These are phyloP conservation scores for Clausena lansium DNA, from an alignment of 345 rosid genomes.

Conservation along the genomic window DNA sequence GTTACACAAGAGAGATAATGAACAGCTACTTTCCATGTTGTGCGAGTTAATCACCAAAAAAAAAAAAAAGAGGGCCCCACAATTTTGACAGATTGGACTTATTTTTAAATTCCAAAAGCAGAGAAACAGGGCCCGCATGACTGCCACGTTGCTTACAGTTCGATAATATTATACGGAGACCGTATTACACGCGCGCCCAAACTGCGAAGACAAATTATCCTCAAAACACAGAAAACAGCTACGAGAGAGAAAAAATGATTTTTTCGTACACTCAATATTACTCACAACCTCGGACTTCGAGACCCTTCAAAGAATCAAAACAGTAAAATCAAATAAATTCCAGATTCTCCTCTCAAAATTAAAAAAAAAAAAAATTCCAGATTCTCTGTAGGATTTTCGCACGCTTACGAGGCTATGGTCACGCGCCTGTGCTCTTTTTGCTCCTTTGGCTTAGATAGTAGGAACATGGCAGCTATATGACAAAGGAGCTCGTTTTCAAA, in stretches of 20 bases:
- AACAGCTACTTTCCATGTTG: not conserved
- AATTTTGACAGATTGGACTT: not conserved
- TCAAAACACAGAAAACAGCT: not conserved
- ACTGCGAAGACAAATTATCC: conserved; percentile 13
- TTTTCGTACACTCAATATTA: not conserved
- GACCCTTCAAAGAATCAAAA: not conserved
- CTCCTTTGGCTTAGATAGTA: too few relatives aligned
- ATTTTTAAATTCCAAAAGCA: not conserved
- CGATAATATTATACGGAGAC: not conserved
- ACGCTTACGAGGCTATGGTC: conserved; percentile 18
- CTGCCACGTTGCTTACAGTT: not conserved
- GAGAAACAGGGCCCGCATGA: conserved; percentile 1
- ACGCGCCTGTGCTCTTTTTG: not conserved
- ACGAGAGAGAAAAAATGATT: not conserved
- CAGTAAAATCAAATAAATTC: not conserved
- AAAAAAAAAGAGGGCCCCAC: not conserved
- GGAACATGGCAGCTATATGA: not conserved
- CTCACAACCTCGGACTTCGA: conserved; percentile 11
- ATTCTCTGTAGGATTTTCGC: conserved; percentile 19
- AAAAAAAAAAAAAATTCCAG: too few relatives aligned
- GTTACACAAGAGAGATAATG: too few relatives aligned
- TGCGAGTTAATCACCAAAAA: not conserved
- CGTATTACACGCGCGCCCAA: conserved; percentile 8
- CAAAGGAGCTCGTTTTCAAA: conserved; percentile 1
- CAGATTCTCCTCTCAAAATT: too few relatives aligned